These are phyloP conservation scores for Chytriomyces sp. DNA, from an alignment of 192 early-diverging fungal genomes.

Conservation along the genomic window DNA sequence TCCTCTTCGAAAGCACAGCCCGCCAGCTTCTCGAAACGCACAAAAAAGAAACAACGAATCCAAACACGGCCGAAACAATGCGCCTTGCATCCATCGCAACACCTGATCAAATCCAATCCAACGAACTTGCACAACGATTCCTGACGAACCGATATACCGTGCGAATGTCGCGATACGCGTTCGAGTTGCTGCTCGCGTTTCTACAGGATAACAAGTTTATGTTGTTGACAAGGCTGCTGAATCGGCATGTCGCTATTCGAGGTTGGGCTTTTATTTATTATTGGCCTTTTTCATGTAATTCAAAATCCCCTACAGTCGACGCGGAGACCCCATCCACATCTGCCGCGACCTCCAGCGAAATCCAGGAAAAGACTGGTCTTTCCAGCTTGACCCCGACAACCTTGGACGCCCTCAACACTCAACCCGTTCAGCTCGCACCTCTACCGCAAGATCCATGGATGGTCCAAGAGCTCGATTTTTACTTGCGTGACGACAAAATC, in stretches of 20 bases:
- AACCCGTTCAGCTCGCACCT: conserved; percentile 75
- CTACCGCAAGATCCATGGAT: conserved; percentile 74
- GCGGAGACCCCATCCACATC: not conserved
- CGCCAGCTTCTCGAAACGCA: conserved; percentile 77
- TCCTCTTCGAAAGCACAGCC: conserved; percentile 59
- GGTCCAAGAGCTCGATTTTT: conserved; percentile 81
- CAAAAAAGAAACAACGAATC: conserved; percentile 74
- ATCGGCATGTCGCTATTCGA: conserved; percentile 88
- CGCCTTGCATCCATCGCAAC: conserved; percentile 72
- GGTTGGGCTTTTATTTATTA: no score
- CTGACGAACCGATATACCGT: conserved; percentile 84
- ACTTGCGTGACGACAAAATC: conserved; percentile 66
- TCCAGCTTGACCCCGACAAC: conserved; percentile 30
- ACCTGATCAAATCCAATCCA: conserved; percentile 76
- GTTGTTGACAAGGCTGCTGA: conserved; percentile 85
- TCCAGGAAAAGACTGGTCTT: conserved; percentile 35
- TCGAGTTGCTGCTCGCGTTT: conserved; percentile 87
- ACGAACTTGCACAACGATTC: conserved; percentile 80
- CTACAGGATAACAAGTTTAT: conserved; percentile 92
- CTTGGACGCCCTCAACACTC: conserved; percentile 83
- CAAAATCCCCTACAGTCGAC: conserved; percentile 28
- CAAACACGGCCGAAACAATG: conserved; percentile 75
- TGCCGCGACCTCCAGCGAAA: not conserved
- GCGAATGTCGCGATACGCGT: conserved; percentile 83
- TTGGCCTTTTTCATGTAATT: conserved; percentile 10